Evolutionary conservation across 768 basidiomycete genomes (phyloP), one percentile per base, ranked within the genome.

Genomic region (Chalciporus chontae): DNA sequence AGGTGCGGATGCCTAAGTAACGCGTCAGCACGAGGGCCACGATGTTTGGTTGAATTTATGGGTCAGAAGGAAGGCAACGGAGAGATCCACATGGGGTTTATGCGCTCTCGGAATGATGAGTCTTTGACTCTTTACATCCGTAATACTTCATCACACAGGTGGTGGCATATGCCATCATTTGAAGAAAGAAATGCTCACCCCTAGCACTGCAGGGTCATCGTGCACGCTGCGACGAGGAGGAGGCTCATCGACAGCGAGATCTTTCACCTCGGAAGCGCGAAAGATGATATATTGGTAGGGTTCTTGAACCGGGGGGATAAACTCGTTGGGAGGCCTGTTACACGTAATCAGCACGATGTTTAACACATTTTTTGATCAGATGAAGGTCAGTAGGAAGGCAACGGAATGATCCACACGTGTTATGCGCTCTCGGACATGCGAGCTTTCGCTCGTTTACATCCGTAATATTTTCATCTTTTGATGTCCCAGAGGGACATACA

Each of bases 251-350:
- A 93, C 88, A 23, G 86, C 77, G n/a, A 92, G 76, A 62, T 93
- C 90, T 61, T 92, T 91, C 53, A 92, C 90, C 68, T 93, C 89
- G 3, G 87, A 87, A 7, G 90, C 90, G 45, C 88, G 87, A 71
- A 94, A 94, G 55, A 94, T 88, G 69, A 94, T 92, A 69, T 90
- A 92, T 55, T 87, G 79, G 65, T 92, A 94, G 0, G 89, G 88
- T 52, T 87, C 86, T 64, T 83, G 81, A 39, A 85, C 84, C 0
- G 90, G 88, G 4, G 90, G 86, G 50, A 91, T 90, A 68, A 83
- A 94, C 66, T 92, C 85, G 29, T 77, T 68, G 36, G 83, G 79
- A 9, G 87, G 84, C 56, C 87, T 88, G 61, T 36, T 27, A 36
- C 45, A 50, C 46, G 57, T 54, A 47, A 65, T 72, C 48, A 73